These are phyloP conservation scores for Trichoderma parareesei DNA, from an alignment of 495 filamentous ascomycete species.

Conservation along the genomic window DNA sequence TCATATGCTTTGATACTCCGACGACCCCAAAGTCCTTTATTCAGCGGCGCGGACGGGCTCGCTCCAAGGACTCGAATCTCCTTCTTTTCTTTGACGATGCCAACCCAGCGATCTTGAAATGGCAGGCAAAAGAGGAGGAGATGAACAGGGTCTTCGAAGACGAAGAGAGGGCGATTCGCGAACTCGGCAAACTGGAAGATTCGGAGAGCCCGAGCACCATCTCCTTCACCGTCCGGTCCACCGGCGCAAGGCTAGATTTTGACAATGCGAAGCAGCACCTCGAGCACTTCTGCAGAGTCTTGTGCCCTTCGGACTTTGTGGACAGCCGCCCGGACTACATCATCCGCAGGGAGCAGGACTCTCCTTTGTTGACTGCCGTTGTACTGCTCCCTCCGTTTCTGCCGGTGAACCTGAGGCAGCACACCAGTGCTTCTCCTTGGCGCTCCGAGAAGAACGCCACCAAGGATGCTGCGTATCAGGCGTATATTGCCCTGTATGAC, in stretches of 20 bases:
- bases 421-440: slow-evolving; percentile 50
- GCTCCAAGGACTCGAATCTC: slow-evolving; percentile 62
- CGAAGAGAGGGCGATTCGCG: slow-evolving; percentile 47
- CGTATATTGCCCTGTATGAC: slow-evolving; percentile 62
- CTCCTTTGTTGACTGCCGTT: slow-evolving; percentile 29
- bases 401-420: slow-evolving; percentile 49
- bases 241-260: slow-evolving; percentile 64
- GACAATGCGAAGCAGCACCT: slow-evolving; percentile 68
- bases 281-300: slow-evolving; percentile 67
- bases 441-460: slow-evolving; percentile 63
- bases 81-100: slow-evolving; percentile 44
- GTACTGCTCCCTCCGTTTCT: slow-evolving; percentile 70
- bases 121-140: slow-evolving; percentile 55
- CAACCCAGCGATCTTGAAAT: slow-evolving; percentile 34
- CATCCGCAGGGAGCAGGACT: slow-evolving; percentile 13
- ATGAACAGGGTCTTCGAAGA: slow-evolving; percentile 73
- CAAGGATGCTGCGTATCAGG: slow-evolving; percentile 78
- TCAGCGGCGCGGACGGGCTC: slow-evolving; percentile 77
- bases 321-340: slow-evolving; percentile 46
- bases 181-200: slow-evolving; percentile 43
- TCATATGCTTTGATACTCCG: slow-evolving; percentile 78
- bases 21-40: slow-evolving; percentile 77
- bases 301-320: slow-evolving; percentile 49
- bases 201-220: slow-evolving; percentile 38
- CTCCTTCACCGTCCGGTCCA: slow-evolving; percentile 40